Evolutionary conservation across 139 green algal species (phyloP).

Genomic region (Raphidocelis subcapitata): DNA sequence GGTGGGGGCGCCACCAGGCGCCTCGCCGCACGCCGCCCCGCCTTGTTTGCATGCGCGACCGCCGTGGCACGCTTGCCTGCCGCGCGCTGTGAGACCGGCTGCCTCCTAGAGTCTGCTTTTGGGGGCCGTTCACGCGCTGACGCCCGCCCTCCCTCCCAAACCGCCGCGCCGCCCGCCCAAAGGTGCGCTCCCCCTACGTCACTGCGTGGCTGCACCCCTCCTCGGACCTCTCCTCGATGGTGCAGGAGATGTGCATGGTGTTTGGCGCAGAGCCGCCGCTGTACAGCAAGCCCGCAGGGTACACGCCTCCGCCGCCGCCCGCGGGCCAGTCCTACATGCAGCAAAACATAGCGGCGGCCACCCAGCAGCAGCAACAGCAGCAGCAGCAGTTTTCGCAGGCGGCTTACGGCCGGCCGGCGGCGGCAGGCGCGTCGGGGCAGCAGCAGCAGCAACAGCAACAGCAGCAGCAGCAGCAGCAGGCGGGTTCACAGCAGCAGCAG

Average conservation of each 20-base stretch:
- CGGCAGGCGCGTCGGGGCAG: background rate
- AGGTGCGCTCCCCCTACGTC: conserved; percentile 39
- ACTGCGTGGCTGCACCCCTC: conserved; percentile 40
- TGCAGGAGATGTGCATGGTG: conserved; percentile 64
- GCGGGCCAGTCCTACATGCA: background rate
- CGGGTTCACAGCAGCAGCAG: conserved; percentile 3
- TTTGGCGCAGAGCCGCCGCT: conserved; percentile 86
- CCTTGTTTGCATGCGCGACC: background rate
- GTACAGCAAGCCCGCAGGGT: conserved; percentile 68
- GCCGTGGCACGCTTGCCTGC: background rate
- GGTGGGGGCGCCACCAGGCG: too few relatives aligned
- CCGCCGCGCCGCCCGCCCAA: too few relatives aligned
- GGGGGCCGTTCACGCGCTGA: too few relatives aligned
- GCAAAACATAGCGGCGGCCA: background rate
- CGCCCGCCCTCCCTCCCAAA: conserved; percentile 11
- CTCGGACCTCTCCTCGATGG: conserved; percentile 55
- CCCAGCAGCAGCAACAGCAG: conserved; percentile 21
- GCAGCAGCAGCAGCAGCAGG: conserved; percentile 20
- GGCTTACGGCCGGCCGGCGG: background rate
- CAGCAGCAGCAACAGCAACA: conserved; percentile 12
- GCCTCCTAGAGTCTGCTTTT: too few relatives aligned
- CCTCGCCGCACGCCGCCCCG: too few relatives aligned
- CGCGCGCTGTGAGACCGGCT: background rate
- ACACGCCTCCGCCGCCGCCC: conserved; percentile 5
- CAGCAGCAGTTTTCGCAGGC: background rate